Percentiles rank a stretch among this genome's conserved stretches.
These are phyloP conservation scores for Trichopus zeylanicus DNA, from an alignment of 116 monocot species.

Conservation along the genomic window DNA sequence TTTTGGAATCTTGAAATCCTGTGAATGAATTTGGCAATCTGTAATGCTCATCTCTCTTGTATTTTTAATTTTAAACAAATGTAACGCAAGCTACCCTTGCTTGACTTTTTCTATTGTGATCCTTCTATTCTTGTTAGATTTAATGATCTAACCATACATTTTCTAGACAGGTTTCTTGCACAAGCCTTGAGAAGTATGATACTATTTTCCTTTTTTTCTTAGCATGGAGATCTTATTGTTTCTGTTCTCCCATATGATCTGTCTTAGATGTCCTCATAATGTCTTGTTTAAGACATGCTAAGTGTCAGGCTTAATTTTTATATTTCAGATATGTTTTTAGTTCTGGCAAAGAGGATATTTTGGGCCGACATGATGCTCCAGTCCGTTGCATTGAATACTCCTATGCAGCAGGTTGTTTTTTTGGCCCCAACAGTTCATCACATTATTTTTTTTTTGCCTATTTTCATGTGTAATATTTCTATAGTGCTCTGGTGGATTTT, in stretches of 20 bases:
- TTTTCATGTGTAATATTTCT: not conserved
- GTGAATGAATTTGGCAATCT: not conserved
- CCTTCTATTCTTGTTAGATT: too few relatives aligned
- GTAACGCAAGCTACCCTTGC: too few relatives aligned
- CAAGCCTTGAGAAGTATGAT: too few relatives aligned
- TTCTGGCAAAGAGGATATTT: constrained; percentile 82
- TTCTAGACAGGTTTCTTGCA: too few relatives aligned
- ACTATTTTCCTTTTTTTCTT: too few relatives aligned
- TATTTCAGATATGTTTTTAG: constrained; percentile 65
- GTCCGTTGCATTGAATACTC: constrained; percentile 98
- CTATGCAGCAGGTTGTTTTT: constrained; percentile 76
- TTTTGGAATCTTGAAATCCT: not conserved
- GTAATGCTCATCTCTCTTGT: too few relatives aligned
- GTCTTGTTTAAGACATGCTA: not conserved
- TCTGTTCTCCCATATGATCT: too few relatives aligned
- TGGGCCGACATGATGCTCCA: constrained; percentile 87
- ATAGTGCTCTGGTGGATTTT: too few relatives aligned
- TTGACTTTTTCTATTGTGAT: too few relatives aligned
- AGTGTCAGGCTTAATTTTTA: not conserved
- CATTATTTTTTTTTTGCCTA: not conserved
- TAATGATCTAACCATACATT: too few relatives aligned
- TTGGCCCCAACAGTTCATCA: not conserved
- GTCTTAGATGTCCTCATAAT: not conserved
- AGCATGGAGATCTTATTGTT: too few relatives aligned
- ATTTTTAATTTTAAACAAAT: too few relatives aligned